A percentile compares a stretch with the other conserved stretches of the same genome.
Evolutionary conservation across 768 basidiomycete species (phyloP).

Genomic region (Tubosaeta sp.): DNA sequence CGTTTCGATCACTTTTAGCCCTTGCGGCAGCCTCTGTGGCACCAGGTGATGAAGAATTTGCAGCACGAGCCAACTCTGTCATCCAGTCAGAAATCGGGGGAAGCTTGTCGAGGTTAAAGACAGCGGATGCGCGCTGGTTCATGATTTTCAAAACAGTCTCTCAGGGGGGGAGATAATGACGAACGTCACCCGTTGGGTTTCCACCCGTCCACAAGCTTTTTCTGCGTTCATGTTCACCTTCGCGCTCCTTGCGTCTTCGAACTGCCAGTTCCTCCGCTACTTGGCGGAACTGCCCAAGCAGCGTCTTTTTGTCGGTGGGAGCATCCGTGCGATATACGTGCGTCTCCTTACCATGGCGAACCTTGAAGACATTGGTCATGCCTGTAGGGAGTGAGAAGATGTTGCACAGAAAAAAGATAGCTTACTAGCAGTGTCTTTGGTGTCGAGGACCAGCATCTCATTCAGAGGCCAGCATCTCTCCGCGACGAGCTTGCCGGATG

Average conservation of each 20-base stretch:
- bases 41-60: constrained; percentile 34
- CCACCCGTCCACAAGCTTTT: constrained; percentile 63
- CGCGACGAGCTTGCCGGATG: constrained; percentile 75
- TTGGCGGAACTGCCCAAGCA: constrained; percentile 83
- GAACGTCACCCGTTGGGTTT: constrained; percentile 42
- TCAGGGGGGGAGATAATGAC: constrained; percentile 6
- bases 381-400: constrained; percentile 31
- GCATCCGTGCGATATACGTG: constrained; percentile 89
- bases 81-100: constrained; percentile 76
- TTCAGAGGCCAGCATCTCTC: constrained; percentile 91
- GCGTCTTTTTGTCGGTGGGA: constrained; percentile 76
- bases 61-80: constrained; percentile 58
- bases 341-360: constrained; percentile 88
- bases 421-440: constrained; percentile 90
- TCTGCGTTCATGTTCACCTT: constrained; percentile 87
- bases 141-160: not conserved
- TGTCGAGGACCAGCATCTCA: constrained; percentile 93
- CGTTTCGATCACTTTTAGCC: constrained; percentile 75
- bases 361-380: constrained; percentile 97
- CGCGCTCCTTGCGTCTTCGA: constrained; percentile 87
- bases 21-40: constrained; percentile 48
- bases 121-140: constrained; percentile 31
- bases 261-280: constrained; percentile 88
- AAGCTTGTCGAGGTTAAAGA: constrained; percentile 35
- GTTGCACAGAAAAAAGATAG: not conserved